Base-by-base conservation (phyloP, 2,329 filamentous ascomycete genomes). In the Teratosphaeriaceae sp. region DNA sequence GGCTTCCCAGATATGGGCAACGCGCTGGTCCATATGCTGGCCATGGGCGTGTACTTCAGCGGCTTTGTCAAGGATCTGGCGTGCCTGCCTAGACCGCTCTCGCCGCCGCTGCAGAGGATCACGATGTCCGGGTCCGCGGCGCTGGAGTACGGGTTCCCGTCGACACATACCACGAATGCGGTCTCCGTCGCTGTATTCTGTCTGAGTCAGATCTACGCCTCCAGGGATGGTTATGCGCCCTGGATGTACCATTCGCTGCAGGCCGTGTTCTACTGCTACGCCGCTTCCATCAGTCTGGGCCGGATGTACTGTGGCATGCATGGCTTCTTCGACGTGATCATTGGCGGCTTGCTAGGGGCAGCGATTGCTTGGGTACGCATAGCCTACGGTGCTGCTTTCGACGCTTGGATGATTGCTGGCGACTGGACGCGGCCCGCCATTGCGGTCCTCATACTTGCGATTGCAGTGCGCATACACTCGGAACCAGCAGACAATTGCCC, bases 261-360 rank as follows among this genome's bases (percentile, higher is more conserved):
- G 3, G 49, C 81, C 3, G 65, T 86, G 5, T 81, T 84, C 30
- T 94, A 92, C 64, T 82, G 87, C 54, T 98, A 97, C 61, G 87
- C 86, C 24, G 68, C 79, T 11, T 96, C 90, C 20, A 97, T 98
- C 59, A 78, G 96, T 30, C 71, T 97, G 49, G 92, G 92, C 5
- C 81, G 92, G 16, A 72, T 98, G 26, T 97, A 98, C 69, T 98
- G 92, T 61, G 92, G 92, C 48, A 98, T 98, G 92, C 92, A 98
- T 66, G 92, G 92, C 9, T 95, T 97, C 66, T 73, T 92, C 33
- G 92, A 98, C 64, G 88, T 97, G 19, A 67, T 92, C 12, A 65
- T 92, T 44, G 92, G 92, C 5, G 87, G 84, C 42, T 56, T 80
- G 12, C 74, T 96, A 43, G 92, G 92, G 23, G 83, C 81, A 9